These are phyloP conservation scores for Nelumbo lutea DNA, from an alignment of 164 flowering plant genomes.

Conservation along the genomic window DNA sequence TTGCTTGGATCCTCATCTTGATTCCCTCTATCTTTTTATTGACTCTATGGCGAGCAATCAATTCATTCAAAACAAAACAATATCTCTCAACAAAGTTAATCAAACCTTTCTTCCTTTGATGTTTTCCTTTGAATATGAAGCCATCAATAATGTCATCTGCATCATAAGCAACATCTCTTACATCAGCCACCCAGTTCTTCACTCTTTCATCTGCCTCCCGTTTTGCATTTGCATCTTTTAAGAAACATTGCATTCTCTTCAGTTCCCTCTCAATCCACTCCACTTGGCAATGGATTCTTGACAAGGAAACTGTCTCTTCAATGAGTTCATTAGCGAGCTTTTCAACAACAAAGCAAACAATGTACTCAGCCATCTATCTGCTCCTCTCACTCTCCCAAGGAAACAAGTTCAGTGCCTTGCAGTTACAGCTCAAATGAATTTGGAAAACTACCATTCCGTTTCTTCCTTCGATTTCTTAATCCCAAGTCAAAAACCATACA, in stretches of 20 bases:
- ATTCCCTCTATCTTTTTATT: background rate
- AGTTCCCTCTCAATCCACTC: conserved; percentile 1
- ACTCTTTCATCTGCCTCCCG: background rate
- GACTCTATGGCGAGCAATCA: background rate
- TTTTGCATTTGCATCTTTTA: conserved; percentile 2
- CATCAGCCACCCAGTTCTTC: background rate
- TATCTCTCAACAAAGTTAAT: background rate
- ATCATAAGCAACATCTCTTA: background rate
- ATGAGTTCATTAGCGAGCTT: background rate
- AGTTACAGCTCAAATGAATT: no score
- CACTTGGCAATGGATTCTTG: background rate
- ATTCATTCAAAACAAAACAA: background rate
- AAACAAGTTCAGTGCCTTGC: no score
- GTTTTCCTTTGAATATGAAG: background rate
- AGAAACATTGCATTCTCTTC: conserved; percentile 2
- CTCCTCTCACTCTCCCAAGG: background rate
- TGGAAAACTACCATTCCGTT: no score
- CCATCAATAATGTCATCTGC: conserved; percentile 5
- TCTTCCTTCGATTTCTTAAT: no score
- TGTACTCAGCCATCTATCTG: background rate
- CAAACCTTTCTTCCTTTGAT: background rate
- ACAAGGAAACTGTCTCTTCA: background rate
- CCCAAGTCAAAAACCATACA: no score
- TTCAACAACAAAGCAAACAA: background rate
- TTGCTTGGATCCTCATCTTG: background rate